Percentiles rank a stretch among this genome's conserved stretches.
These are phyloP conservation scores for Boletellus emodensis DNA, from an alignment of 768 basidiomycete genomes.

Conservation along the genomic window DNA sequence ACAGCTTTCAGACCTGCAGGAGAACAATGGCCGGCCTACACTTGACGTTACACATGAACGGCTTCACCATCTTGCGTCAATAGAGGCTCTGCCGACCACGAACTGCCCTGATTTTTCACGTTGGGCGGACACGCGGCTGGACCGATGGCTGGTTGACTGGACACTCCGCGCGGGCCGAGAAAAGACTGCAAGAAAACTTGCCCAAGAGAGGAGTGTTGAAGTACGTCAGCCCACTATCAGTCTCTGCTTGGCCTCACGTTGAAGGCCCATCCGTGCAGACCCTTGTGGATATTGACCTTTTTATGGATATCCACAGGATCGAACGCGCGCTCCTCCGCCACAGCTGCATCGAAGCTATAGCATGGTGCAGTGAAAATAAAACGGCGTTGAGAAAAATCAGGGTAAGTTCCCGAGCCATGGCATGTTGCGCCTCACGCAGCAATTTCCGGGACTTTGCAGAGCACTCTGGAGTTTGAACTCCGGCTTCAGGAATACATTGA, in stretches of 20 bases:
- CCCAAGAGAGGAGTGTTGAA: constrained; percentile 75
- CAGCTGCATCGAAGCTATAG: constrained; percentile 84
- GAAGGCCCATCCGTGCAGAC: constrained; percentile 43
- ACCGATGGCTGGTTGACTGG: constrained; percentile 94
- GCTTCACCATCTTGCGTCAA: constrained; percentile 59
- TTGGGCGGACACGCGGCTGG: constrained; percentile 78
- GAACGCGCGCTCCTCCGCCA: constrained; percentile 72
- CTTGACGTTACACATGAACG: constrained; percentile 74
- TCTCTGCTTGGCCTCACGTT: constrained; percentile 15
- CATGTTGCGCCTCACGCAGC: constrained; percentile 8
- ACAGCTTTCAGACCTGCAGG: constrained; percentile 50
- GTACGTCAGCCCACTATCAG: constrained; percentile 40
- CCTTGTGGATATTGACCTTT: constrained; percentile 88
- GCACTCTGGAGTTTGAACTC: constrained; percentile 92
- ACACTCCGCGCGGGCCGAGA: constrained; percentile 75
- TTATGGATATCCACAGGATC: constrained; percentile 83
- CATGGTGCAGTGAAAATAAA: constrained; percentile 97
- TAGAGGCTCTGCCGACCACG: constrained; percentile 54
- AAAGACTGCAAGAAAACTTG: constrained; percentile 71
- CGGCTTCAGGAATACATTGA: constrained; percentile 97
- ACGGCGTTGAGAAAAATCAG: constrained; percentile 87
- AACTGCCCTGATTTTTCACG: constrained; percentile 57
- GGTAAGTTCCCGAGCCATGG: constrained; percentile 38
- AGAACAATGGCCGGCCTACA: constrained; percentile 48
- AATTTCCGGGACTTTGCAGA: constrained; percentile 45